phyloP scores from a whole-genome alignment of 2,329 filamentous ascomycete species.

The Cladorrhinum sp. region DNA sequence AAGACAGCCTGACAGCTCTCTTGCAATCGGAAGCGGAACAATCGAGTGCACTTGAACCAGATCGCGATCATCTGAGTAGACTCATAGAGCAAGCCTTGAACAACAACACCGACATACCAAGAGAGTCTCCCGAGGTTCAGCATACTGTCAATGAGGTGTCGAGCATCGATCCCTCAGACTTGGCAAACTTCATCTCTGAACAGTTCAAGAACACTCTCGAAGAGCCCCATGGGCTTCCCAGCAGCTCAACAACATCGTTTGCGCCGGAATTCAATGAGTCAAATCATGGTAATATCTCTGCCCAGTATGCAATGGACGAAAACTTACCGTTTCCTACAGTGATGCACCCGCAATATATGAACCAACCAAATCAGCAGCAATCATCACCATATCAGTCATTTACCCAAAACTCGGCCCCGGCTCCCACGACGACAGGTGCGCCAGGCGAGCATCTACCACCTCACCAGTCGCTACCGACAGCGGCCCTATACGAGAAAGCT shows the following conservation, averaged over 20 bases:
- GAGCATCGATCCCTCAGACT: background rate
- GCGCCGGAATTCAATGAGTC: conserved; percentile 10
- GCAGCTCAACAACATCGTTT: conserved; percentile 9
- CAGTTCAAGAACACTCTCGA: conserved; percentile 20
- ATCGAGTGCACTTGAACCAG: background rate
- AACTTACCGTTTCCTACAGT: conserved; percentile 7
- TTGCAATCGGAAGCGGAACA: conserved; percentile 21
- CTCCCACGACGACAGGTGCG: conserved; percentile 28
- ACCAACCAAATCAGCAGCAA: conserved; percentile 19
- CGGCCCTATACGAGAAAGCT: conserved; percentile 56
- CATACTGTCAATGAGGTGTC: background rate
- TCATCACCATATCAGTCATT: conserved; percentile 20
- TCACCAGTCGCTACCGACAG: conserved; percentile 54
- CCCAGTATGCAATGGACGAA: background rate
- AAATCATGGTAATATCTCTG: background rate
- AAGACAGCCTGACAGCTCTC: conserved; percentile 24
- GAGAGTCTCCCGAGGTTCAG: background rate
- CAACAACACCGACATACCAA: background rate
- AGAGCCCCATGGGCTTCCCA: conserved; percentile 19
- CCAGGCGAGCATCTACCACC: conserved; percentile 47
- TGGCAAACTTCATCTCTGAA: conserved; percentile 17
- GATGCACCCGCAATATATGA: conserved; percentile 18
- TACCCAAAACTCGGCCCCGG: conserved; percentile 26
- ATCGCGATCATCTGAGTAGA: background rate
- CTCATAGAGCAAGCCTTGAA: background rate